Base-by-base conservation (phyloP, 208 protist genomes). In the Leishmania arabica region DNA sequence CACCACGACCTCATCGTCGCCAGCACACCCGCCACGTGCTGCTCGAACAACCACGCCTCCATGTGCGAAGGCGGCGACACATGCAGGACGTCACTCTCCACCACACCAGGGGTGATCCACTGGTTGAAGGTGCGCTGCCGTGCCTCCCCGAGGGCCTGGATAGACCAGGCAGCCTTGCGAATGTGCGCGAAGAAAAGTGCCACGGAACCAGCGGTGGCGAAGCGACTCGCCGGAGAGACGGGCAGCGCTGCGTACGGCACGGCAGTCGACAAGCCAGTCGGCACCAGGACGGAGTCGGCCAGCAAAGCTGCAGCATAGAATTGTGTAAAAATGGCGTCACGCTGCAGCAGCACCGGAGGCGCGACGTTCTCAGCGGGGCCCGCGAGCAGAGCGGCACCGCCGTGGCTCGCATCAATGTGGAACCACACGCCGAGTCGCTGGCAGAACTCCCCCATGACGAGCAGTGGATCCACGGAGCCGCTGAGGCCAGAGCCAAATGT, bases 391-490 rank as follows among this genome's bases (percentile, higher is more conserved):
- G 88, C 86, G 1, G 83, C 11, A 1, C 90, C 91, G 62, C 87
- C 88, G 65, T 89, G 82, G 47, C 87, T 88, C 6, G 91, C 93
- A 60, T 95, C 93, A 8, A 95, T 64, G 83, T 97, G 93, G 54
- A 92, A 89, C 92, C 93, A 97, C 42, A 95, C 77, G 5, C 88
- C 90, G 17, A 93, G 79, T 34, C 82, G 83, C 8, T 75, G 56
- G 78, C 93, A 95, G 49, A 95, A 87, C 27, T 80, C 69, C 1
- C 84, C 85, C 13, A 95, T 31, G 51, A 71, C 83, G 1, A 68
- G 75, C 13, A 97, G 81, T 3, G 90, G 91, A 62, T 97, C 93
- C 0, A 94, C 86, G 6, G 88, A 84, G 24, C 86, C 93, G 54
- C 85, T 89, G n/a, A 85, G 84, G 0, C 70, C 75, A 4, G 86